phyloP scores from a whole-genome alignment of 2,329 filamentous ascomycete species.

The Neoascochyta sp. region DNA sequence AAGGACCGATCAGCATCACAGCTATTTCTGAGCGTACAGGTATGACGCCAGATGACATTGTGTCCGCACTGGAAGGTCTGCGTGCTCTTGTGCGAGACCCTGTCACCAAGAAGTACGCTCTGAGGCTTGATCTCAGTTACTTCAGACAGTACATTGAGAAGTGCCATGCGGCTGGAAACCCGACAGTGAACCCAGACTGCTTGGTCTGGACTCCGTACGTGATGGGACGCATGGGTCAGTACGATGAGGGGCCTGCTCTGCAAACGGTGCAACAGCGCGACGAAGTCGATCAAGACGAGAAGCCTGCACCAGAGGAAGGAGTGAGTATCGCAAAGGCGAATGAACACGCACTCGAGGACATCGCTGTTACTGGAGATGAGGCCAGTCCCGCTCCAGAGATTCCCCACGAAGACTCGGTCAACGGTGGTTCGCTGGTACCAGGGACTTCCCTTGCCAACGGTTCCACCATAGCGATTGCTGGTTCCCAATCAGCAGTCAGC shows the following conservation, averaged over 20 bases:
- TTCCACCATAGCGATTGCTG: slow-evolving; percentile 25
- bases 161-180: slow-evolving; percentile 85
- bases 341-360: slow-evolving; percentile 16
- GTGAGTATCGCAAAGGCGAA: slow-evolving; percentile 37
- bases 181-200: slow-evolving; percentile 73
- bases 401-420: slow-evolving; percentile 25
- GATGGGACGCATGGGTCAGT: slow-evolving; percentile 83
- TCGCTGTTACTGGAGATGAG: slow-evolving; percentile 10
- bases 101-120: slow-evolving; percentile 80
- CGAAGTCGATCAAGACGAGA: slow-evolving; percentile 55
- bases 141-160: slow-evolving; percentile 84
- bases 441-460: slow-evolving; percentile 33
- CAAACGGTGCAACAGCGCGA: slow-evolving; percentile 86
- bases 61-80: slow-evolving; percentile 86
- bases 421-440: slow-evolving; percentile 30
- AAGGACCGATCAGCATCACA: slow-evolving; percentile 53
- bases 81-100: slow-evolving; percentile 88
- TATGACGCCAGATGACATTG: slow-evolving; percentile 93
- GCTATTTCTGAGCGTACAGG: slow-evolving; percentile 84
- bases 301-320: slow-evolving; percentile 42
- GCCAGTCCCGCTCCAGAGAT: slow-evolving; percentile 16
- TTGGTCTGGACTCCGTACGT: slow-evolving; percentile 96
- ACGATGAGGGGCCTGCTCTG: slow-evolving; percentile 75
- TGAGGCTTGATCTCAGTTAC: slow-evolving; percentile 80
- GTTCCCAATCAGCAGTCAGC: slow-evolving; percentile 26